Base-by-base conservation (phyloP, 2,329 filamentous ascomycete genomes). In the Pseudofabraea citricarpa region DNA sequence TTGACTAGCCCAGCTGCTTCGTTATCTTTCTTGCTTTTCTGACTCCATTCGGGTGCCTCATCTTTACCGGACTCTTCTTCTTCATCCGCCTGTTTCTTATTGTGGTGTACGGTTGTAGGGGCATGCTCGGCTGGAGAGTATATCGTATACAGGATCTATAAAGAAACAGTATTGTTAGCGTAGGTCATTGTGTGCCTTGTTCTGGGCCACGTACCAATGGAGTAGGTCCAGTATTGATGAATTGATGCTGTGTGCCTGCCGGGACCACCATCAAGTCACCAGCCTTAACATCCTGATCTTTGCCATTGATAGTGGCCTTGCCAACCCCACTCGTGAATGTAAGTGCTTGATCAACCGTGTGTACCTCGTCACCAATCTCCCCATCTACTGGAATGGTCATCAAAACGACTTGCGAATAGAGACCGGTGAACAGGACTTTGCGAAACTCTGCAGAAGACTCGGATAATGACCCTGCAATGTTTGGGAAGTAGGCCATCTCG, bases 281-380 rank as follows among this genome's bases (percentile, higher is more conserved):
- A 16, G 55, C 49, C 48, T 54, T 53, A 4, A 68, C 64, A 20
- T 65, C 61, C 44, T 81, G 77, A 41, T 81, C 74, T 42, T 75
- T 75, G 1, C 77, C 77, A 13, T 70, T 73, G 4, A 83, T 72
- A 3, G 74, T 79, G 1, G 78, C 79, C 20, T 75, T 72, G 0
- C 74, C 78, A 9, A 63, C 66, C 10, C 79, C 80, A 5, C 72
- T 75, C 0, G 78, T 84, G 61, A 84, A 83, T 10, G 81, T 78
- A 10, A 85, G 65, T 43, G 79, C 75, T 52, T 84, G 80, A 49
- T 84, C 80, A 27, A 83, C 79, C 0, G 74, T 75, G 57, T 83
- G 79, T 47, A 81, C 79, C 63, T 83, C 79, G 41, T 83, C 79
- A n/a, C 80, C 78, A 52, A 84, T 83, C 22, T 84, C 79, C 2